Percentiles rank a stretch among this genome's conserved stretches.
phyloP scores from a whole-genome alignment of 169 alveolate genomes.

The Miamiensis avidus region DNA sequence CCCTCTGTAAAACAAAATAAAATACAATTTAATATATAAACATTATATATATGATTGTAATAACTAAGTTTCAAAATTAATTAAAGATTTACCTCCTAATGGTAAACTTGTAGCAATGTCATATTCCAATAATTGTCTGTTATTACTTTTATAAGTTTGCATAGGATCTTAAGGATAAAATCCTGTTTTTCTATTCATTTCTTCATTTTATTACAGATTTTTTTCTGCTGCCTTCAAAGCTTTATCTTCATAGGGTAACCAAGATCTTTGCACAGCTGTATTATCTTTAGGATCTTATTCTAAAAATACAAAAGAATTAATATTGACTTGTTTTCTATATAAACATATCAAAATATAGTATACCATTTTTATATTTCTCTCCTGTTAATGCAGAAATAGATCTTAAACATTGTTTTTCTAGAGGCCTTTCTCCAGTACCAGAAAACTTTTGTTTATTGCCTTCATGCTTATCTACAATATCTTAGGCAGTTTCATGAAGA shows the following conservation, averaged over 20 bases:
- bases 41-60: not conserved
- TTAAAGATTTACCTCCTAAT: slow-evolving; percentile 13
- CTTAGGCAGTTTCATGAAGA: slow-evolving; percentile 19
- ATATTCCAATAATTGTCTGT: slow-evolving; percentile 16
- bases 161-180: slow-evolving; percentile 15
- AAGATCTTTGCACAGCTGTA: slow-evolving; percentile 34
- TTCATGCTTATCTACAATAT: slow-evolving; percentile 6
- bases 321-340: too few species aligned
- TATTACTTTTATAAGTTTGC: slow-evolving; percentile 26
- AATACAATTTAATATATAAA: not conserved
- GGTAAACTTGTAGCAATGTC: slow-evolving; percentile 51
- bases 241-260: slow-evolving; percentile 43
- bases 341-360: too few species aligned
- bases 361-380: slow-evolving; percentile 44
- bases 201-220: slow-evolving; percentile 22
- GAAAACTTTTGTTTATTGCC: slow-evolving; percentile 2
- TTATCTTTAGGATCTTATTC: slow-evolving; percentile 46
- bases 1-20: slow-evolving; percentile 12
- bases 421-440: slow-evolving; percentile 43
- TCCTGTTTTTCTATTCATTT: not conserved
- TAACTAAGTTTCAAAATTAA: not conserved
- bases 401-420: slow-evolving; percentile 23
- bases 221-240: slow-evolving; percentile 32
- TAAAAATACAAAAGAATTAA: not conserved
- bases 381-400: slow-evolving; percentile 45